Percentiles rank a stretch among this genome's conserved stretches.
Evolutionary conservation across 129 eudicot genomes (phyloP).

Genomic region (Heracleum sosnowskyi): DNA sequence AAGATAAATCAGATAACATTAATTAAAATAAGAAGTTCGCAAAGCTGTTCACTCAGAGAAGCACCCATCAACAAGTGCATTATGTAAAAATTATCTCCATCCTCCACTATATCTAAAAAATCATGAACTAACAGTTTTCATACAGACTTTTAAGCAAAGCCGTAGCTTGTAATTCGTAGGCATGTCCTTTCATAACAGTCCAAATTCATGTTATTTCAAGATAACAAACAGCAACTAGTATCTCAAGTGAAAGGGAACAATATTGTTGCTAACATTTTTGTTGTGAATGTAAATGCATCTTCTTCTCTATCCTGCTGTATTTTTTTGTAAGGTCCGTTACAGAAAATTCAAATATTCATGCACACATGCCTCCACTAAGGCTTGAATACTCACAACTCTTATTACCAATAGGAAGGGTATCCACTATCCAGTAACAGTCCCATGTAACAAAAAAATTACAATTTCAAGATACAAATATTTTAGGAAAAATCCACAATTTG

Average conservation of each 20-base stretch:
- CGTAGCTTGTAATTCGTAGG: neutral
- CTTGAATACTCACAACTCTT: neutral
- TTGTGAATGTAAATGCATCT: neutral
- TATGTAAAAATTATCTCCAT: neutral
- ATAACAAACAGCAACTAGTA: neutral
- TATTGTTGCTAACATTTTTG: neutral
- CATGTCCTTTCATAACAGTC: neutral
- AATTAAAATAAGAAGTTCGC: too few relatives aligned
- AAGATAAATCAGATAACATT: too few relatives aligned
- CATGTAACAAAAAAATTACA: too few relatives aligned
- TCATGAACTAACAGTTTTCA: neutral
- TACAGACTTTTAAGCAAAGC: neutral
- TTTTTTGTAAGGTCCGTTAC: too few relatives aligned
- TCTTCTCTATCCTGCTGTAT: too few relatives aligned
- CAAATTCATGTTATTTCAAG: neutral
- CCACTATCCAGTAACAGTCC: too few relatives aligned
- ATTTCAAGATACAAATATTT: too few relatives aligned
- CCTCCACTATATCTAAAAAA: neutral
- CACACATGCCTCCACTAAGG: neutral
- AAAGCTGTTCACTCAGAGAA: neutral
- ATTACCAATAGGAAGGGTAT: too few relatives aligned
- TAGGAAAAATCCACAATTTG: neutral
- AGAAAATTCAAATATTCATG: too few relatives aligned
- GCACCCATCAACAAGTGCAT: neutral
- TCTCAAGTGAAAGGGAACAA: slow-evolving; percentile 8